phyloP scores from a whole-genome alignment of 2,329 filamentous ascomycete genomes.

The Parafenestella ontariensis region DNA sequence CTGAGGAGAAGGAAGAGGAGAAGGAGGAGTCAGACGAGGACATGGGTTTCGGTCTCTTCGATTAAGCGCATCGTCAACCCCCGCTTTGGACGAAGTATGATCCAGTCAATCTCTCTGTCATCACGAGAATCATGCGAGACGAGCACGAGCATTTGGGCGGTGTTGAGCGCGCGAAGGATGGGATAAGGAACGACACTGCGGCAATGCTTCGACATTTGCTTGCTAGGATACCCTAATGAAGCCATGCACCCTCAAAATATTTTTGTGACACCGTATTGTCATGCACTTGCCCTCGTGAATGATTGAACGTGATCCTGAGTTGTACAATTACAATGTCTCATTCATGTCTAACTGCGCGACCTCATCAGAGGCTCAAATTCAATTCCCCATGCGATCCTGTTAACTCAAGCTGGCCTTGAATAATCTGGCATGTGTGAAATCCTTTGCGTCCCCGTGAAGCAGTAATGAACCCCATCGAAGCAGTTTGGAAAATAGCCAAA shows the following conservation, averaged over 20 bases:
- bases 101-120: slow-evolving; percentile 35
- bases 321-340: too few species aligned
- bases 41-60: slow-evolving; percentile 79
- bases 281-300: neutral
- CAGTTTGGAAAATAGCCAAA: neutral
- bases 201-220: slow-evolving; percentile 25
- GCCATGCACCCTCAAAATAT: slow-evolving; percentile 41
- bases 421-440: too few species aligned
- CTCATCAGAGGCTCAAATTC: too few species aligned
- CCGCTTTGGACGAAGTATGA: slow-evolving; percentile 37
- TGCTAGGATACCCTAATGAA: slow-evolving; percentile 45
- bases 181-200: slow-evolving; percentile 27
- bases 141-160: slow-evolving; percentile 42
- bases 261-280: neutral
- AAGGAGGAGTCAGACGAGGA: slow-evolving; percentile 77
- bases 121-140: slow-evolving; percentile 42
- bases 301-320: neutral
- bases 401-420: too few species aligned
- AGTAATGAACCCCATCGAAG: too few species aligned
- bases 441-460: neutral
- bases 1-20: slow-evolving; percentile 75
- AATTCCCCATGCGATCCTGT: too few species aligned
- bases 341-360: too few species aligned
- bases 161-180: slow-evolving; percentile 45
- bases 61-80: slow-evolving; percentile 54